Evolutionary conservation across 2,329 filamentous ascomycete species (phyloP), one percentile per base, ranked within the genome.

Genomic region (Trichoderma koningiopsis): DNA sequence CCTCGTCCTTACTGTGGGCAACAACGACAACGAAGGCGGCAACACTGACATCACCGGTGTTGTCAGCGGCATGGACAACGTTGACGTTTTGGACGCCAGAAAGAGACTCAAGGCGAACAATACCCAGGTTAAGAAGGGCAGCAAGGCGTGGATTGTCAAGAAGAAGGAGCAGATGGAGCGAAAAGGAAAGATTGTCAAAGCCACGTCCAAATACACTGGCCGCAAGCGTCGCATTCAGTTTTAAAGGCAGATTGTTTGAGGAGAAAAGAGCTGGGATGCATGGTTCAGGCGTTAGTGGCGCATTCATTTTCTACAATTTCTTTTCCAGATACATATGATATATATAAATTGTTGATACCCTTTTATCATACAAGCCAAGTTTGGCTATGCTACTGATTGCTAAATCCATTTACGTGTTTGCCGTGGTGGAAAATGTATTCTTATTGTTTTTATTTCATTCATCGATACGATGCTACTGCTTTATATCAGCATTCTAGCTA

Each of bases 101-200:
- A 87, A 82, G 71, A 84, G 84, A 72, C 81, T 80, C 70, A 83
- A 80, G 72, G 73, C 70, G 5, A 83, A 82, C 72, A 86, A 81
- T 72, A 84, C 83, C 14, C 83, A 86, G 40, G 80, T 88, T 64
- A 90, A 91, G 79, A 97, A 97, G 84, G 94, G 92, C 16, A 92
- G 89, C 77, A 95, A 93, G 81, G 88, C 86, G 2, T 96, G 92
- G 92, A 96, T 96, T 71, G 78, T 93, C 78, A 88, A 89, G 80
- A 96, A 95, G 79, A 96, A 96, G 83, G 91, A 93, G 73, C 93
- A 97, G 83, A 96, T 97, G 92, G 92, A 96, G 81, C 86, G 89
- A 71, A 97, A 97, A 81, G 96, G 96, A 57, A 97, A 96, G 84
- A 87, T 98, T 33, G 95, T 98, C 74, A 98, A 98, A 84, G 83